Percentiles rank a stretch among this genome's conserved stretches.
phyloP scores from a whole-genome alignment of 2,329 filamentous ascomycete genomes.

The Magnaporthales sp. region DNA sequence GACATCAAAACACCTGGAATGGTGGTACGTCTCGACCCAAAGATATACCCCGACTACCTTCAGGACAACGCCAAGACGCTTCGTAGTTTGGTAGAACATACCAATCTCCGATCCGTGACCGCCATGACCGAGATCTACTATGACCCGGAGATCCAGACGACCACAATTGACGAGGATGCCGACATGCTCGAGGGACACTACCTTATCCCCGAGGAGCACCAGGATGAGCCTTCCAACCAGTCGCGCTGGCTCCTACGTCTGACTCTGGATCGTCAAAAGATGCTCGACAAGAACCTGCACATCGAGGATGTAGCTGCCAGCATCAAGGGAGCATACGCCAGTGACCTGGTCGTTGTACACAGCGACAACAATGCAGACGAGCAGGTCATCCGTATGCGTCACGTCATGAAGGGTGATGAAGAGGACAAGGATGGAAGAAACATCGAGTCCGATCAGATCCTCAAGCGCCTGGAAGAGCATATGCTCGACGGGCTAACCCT shows the following conservation, averaged over 20 bases:
- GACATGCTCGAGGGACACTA: constrained; percentile 98
- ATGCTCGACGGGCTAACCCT: constrained; percentile 85
- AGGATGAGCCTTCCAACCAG: constrained; percentile 58
- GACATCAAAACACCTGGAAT: constrained; percentile 99
- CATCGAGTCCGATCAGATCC: constrained; percentile 79
- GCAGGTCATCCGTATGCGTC: constrained; percentile 86
- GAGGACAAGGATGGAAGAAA: constrained; percentile 54
- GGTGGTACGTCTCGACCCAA: constrained; percentile 73
- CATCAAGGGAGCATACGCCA: constrained; percentile 82
- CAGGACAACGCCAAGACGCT: constrained; percentile 79
- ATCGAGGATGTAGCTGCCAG: constrained; percentile 84
- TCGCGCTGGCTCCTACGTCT: constrained; percentile 95
- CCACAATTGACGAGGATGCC: constrained; percentile 75
- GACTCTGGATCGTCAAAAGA: constrained; percentile 83
- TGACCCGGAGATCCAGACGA: constrained; percentile 80
- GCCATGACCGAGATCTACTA: constrained; percentile 95
- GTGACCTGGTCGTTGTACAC: constrained; percentile 85
- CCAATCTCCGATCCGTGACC: constrained; percentile 84
- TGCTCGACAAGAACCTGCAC: constrained; percentile 87
- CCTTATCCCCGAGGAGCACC: constrained; percentile 74
- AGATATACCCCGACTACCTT: constrained; percentile 37
- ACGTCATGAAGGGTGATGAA: constrained; percentile 60
- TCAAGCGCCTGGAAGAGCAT: constrained; percentile 87
- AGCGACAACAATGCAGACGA: constrained; percentile 97
- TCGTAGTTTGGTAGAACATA: constrained; percentile 88